Percentiles rank a stretch among this genome's conserved stretches.
phyloP scores from a whole-genome alignment of 805 yeast species.

The Candida dendrica region DNA sequence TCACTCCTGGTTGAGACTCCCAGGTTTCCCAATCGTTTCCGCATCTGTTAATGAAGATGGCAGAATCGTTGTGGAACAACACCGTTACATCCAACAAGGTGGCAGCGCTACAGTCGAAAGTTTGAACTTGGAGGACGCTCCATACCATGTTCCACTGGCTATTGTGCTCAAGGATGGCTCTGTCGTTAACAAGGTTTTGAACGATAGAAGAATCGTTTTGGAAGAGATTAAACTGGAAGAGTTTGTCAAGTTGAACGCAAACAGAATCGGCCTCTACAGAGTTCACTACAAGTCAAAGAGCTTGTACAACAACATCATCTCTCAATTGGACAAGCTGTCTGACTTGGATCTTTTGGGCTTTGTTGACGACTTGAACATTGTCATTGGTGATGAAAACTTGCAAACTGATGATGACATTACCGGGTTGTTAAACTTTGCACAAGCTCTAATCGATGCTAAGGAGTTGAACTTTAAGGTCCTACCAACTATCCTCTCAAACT shows the following conservation, averaged over 20 bases:
- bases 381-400: slow-evolving; percentile 22
- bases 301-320: slow-evolving; percentile 20
- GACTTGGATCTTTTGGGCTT: slow-evolving; percentile 23
- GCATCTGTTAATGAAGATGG: slow-evolving; percentile 24
- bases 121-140: slow-evolving; percentile 43
- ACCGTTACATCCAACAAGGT: slow-evolving; percentile 26
- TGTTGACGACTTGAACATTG: slow-evolving; percentile 25
- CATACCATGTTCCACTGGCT: slow-evolving; percentile 56
- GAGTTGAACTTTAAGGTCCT: slow-evolving; percentile 19
- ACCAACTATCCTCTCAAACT: slow-evolving; percentile 19
- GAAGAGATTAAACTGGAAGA: slow-evolving; percentile 15
- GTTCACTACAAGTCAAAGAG: slow-evolving; percentile 33
- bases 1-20: slow-evolving; percentile 52
- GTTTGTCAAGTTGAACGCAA: slow-evolving; percentile 35
- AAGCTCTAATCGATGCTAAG: slow-evolving; percentile 5
- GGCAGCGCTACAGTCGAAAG: slow-evolving; percentile 15
- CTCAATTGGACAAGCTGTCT: slow-evolving; percentile 15
- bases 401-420: slow-evolving; percentile 20
- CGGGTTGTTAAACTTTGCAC: slow-evolving; percentile 22
- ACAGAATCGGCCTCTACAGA: slow-evolving; percentile 39
- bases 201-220: slow-evolving; percentile 30
- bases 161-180: slow-evolving; percentile 30
- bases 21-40: slow-evolving; percentile 51
- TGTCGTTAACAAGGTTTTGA: slow-evolving; percentile 31
- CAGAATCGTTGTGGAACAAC: slow-evolving; percentile 31